These are phyloP conservation scores for Beauveria pseudobassiana DNA, from an alignment of 2,329 filamentous ascomycete genomes.

Conservation along the genomic window DNA sequence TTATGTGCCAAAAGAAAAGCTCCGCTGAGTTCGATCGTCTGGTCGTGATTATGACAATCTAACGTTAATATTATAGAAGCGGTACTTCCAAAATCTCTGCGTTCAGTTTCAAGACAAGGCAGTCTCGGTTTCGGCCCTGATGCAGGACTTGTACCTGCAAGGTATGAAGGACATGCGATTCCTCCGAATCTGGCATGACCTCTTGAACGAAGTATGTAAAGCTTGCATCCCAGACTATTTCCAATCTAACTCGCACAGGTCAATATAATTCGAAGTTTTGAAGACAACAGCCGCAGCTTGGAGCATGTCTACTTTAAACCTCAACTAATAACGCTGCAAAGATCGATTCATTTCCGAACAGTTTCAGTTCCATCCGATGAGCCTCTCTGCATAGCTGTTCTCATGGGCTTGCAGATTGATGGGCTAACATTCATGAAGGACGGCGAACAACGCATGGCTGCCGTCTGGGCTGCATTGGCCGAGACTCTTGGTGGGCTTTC, in stretches of 20 bases:
- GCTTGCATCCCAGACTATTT: no score
- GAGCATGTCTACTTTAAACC: neutral
- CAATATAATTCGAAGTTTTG: slow-evolving; percentile 14
- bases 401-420: slow-evolving; percentile 19
- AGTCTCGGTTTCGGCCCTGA: slow-evolving; percentile 12
- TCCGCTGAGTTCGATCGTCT: no score
- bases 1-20: no score
- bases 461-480: slow-evolving; percentile 18
- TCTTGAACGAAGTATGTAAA: slow-evolving; percentile 14
- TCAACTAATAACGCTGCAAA: slow-evolving; percentile 16
- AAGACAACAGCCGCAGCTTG: neutral
- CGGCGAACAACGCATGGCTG: slow-evolving; percentile 17
- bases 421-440: slow-evolving; percentile 13
- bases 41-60: no score
- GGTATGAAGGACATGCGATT: slow-evolving; percentile 13
- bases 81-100: slow-evolving; percentile 22
- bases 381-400: slow-evolving; percentile 23
- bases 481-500: slow-evolving; percentile 15
- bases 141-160: slow-evolving; percentile 11
- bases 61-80: slow-evolving; percentile 20
- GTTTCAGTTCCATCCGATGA: slow-evolving; percentile 24
- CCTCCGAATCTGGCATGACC: slow-evolving; percentile 17
- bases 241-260: slow-evolving; percentile 9
- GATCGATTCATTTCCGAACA: slow-evolving; percentile 20
- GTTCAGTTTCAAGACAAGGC: slow-evolving; percentile 27